These are phyloP conservation scores for Verbena officinalis DNA, from an alignment of 257 asterid species.

Conservation along the genomic window DNA sequence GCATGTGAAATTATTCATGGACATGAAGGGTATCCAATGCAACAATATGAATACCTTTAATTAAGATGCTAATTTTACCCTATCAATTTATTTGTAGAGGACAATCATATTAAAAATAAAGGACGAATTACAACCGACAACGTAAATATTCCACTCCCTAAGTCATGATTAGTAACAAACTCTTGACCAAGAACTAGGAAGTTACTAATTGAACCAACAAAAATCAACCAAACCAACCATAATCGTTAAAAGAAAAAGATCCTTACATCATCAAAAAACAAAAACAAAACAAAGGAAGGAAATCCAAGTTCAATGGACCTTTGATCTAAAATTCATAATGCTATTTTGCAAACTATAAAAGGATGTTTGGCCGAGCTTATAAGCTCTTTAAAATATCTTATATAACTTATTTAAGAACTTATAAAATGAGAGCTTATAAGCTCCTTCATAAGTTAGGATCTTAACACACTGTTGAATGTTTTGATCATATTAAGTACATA, in stretches of 20 bases:
- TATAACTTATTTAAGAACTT: no score
- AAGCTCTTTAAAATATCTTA: no score
- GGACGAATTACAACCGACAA: no score
- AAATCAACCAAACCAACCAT: neutral
- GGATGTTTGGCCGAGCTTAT: no score
- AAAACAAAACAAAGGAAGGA: neutral
- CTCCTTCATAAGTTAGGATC: no score
- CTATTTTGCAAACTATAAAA: no score
- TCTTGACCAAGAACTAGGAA: neutral
- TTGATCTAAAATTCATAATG: neutral
- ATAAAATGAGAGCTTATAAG: no score
- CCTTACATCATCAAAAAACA: no score
- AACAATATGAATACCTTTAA: neutral
- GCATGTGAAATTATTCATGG: neutral
- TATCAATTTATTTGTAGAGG: neutral
- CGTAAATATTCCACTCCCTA: neutral
- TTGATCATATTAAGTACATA: no score
- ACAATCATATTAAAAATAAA: neutral
- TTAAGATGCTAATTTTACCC: no score
- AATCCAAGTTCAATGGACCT: neutral
- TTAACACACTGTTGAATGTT: no score
- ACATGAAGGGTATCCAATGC: neutral
- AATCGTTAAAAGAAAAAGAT: no score
- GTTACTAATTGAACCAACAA: neutral
- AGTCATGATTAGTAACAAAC: neutral